Conservation (phyloP, 768 basidiomycete genomes). For the Leccinum sublutescens region DNA sequence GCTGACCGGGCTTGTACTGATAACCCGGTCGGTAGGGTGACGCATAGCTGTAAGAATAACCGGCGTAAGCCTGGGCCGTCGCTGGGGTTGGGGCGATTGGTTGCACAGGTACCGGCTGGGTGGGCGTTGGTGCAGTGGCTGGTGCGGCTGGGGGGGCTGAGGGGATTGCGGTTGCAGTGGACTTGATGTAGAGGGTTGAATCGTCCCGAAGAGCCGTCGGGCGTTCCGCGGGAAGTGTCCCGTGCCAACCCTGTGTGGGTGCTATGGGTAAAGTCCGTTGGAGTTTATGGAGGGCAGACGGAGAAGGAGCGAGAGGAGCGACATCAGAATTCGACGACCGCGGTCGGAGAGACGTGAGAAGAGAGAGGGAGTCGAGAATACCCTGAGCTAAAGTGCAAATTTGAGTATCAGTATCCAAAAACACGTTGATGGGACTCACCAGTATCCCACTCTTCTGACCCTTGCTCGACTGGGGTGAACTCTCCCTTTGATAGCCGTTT, state of each 20-base stretch:
- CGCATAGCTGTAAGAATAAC: slow-evolving; percentile 38
- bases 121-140: slow-evolving; percentile 34
- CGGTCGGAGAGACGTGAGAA: slow-evolving; percentile 72
- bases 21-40: slow-evolving; percentile 33
- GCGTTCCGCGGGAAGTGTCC: slow-evolving; percentile 60
- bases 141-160: slow-evolving; percentile 34
- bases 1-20: slow-evolving; percentile 39
- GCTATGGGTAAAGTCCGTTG: slow-evolving; percentile 65
- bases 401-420: slow-evolving; percentile 9
- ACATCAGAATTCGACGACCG: slow-evolving; percentile 44
- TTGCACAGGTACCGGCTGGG: slow-evolving; percentile 24
- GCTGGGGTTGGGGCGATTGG: slow-evolving; percentile 28
- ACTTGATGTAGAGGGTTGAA: slow-evolving; percentile 64
- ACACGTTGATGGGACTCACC: slow-evolving; percentile 45
- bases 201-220: slow-evolving; percentile 70
- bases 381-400: slow-evolving; percentile 55
- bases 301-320: slow-evolving; percentile 57
- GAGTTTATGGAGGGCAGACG: slow-evolving; percentile 64
- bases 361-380: slow-evolving; percentile 65
- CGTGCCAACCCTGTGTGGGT: slow-evolving; percentile 67
- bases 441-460: slow-evolving; percentile 80
- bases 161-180: slow-evolving; percentile 38
- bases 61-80: slow-evolving; percentile 28
- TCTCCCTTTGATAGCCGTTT: slow-evolving; percentile 49
- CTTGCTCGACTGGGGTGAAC: slow-evolving; percentile 53